These are phyloP conservation scores for Tilletia setariae DNA, from an alignment of 1,284 basidiomycete species.

Conservation along the genomic window DNA sequence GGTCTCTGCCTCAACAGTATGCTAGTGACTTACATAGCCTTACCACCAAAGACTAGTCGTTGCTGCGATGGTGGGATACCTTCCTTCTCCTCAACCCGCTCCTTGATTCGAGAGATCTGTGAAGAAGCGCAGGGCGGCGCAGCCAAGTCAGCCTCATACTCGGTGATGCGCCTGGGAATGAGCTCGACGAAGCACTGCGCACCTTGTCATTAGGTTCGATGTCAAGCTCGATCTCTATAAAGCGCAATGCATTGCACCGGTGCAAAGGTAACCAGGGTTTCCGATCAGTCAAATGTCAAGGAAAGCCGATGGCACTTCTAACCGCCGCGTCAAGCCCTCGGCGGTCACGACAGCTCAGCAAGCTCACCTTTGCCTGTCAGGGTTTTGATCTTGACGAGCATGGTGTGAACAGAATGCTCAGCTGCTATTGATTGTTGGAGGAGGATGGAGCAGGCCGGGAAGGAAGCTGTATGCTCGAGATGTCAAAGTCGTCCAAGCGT, in stretches of 20 bases:
- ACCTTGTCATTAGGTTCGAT: conserved; percentile 89
- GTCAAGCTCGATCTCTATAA: conserved; percentile 82
- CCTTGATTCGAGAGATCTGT: conserved; percentile 92
- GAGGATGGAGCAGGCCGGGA: no score
- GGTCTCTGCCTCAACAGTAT: no score
- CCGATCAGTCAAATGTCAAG: no score
- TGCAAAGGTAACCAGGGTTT: no score
- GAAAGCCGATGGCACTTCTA: background rate
- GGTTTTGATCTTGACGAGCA: conserved; percentile 64
- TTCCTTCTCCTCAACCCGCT: conserved; percentile 97
- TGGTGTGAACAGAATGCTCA: conserved; percentile 17
- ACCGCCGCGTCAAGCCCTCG: no score
- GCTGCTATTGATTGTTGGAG: no score
- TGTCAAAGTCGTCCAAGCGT: no score
- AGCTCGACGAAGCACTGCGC: conserved; percentile 34
- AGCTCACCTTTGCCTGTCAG: conserved; percentile 80
- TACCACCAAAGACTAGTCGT: conserved; percentile 86
- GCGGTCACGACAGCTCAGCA: conserved; percentile 12
- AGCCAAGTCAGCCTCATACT: conserved; percentile 3
- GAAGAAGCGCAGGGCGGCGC: background rate
- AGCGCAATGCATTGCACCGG: background rate
- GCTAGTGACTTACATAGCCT: conserved; percentile 78
- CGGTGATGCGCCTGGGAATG: background rate
- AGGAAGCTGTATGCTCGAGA: no score
- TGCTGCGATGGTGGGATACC: conserved; percentile 97